phyloP scores from a whole-genome alignment of 2,329 filamentous ascomycete species.

The Hypoxylon sp. region DNA sequence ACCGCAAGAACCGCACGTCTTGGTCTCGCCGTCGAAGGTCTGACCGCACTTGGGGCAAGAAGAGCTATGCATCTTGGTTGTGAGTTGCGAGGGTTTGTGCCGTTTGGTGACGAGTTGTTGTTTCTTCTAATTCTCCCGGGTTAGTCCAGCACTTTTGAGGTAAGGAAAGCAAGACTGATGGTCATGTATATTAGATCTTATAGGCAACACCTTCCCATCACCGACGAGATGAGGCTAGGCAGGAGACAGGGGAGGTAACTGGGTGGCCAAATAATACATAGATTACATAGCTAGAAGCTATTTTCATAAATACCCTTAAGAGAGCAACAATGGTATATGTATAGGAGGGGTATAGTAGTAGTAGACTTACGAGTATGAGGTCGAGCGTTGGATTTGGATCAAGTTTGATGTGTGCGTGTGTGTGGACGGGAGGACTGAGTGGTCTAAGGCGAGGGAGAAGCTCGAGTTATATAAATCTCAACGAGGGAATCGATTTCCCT shows the following conservation, averaged over 20 bases:
- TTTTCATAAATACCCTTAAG: no score
- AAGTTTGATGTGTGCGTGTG: neutral
- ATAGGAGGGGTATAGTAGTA: neutral
- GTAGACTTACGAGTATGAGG: neutral
- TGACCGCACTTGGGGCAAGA: conserved; percentile 69
- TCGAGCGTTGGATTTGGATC: neutral
- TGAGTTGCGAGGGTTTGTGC: conserved; percentile 12
- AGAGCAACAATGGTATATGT: neutral
- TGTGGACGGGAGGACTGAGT: neutral
- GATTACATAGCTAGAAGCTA: neutral
- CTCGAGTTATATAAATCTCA: neutral
- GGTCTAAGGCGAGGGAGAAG: neutral
- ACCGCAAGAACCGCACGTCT: conserved; percentile 68
- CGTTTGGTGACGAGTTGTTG: conserved; percentile 1
- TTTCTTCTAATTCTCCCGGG: conserved; percentile 9
- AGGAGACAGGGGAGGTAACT: neutral
- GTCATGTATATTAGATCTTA: neutral
- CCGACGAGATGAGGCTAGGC: neutral
- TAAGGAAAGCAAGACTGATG: neutral
- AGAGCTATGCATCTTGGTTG: conserved; percentile 56
- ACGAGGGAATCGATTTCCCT: neutral
- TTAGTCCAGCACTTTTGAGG: conserved; percentile 4
- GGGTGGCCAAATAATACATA: neutral
- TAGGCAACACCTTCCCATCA: neutral
- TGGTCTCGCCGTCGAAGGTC: conserved; percentile 57